phyloP scores from a whole-genome alignment of 2,329 filamentous ascomycete genomes.

The Triangularia setosa region DNA sequence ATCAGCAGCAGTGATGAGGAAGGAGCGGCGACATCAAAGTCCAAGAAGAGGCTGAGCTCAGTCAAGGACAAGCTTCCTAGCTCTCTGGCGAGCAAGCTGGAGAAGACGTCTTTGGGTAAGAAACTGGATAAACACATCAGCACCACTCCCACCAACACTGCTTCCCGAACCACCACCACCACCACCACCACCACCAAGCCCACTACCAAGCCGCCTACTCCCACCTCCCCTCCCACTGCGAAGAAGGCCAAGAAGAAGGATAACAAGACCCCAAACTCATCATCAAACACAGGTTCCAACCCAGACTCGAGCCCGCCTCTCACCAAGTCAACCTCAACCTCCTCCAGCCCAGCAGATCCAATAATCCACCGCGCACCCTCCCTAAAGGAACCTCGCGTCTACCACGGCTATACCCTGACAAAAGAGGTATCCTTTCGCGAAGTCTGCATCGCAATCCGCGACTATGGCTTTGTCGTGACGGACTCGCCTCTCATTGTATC shows the following conservation, averaged over 20 bases:
- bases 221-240: background rate
- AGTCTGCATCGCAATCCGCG: constrained; percentile 75
- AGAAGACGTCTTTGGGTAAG: constrained; percentile 46
- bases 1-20: constrained; percentile 41
- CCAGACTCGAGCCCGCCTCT: constrained; percentile 4
- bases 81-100: constrained; percentile 43
- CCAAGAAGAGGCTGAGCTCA: constrained; percentile 56
- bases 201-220: background rate
- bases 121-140: constrained; percentile 35
- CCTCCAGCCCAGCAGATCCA: background rate
- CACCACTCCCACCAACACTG: constrained; percentile 13
- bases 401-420: constrained; percentile 88
- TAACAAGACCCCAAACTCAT: constrained; percentile 12
- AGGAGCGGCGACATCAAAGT: constrained; percentile 47
- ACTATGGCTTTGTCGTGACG: constrained; percentile 70
- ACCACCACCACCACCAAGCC: constrained; percentile 2
- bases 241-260: background rate
- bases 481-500: constrained; percentile 90
- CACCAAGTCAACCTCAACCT: constrained; percentile 14
- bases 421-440: constrained; percentile 82
- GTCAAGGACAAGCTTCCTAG: constrained; percentile 57
- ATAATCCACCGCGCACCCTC: background rate
- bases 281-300: constrained; percentile 3
- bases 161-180: constrained; percentile 10
- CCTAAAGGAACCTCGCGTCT: constrained; percentile 66